Evolutionary conservation across 2,329 filamentous ascomycete species (phyloP).

Genomic region (Ascochyta fabae): DNA sequence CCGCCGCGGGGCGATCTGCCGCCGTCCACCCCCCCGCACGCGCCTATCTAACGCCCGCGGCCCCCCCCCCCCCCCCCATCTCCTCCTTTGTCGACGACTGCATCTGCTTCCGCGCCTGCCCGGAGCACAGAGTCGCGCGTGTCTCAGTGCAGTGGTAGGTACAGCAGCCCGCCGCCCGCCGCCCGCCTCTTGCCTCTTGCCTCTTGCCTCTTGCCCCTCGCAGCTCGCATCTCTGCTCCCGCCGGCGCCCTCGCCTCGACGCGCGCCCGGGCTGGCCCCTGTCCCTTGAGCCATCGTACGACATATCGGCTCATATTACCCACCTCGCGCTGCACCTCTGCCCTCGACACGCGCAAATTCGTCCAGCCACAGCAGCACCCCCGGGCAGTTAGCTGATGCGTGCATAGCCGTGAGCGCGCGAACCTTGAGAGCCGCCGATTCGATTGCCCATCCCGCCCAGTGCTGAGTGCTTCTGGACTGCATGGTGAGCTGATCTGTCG

Average conservation of each 20-base stretch:
- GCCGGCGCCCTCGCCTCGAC: background rate
- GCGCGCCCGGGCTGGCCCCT: background rate
- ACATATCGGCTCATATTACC: slow-evolving; percentile 10
- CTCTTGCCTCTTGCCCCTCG: background rate
- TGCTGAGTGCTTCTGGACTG: background rate
- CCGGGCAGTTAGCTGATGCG: slow-evolving; percentile 11
- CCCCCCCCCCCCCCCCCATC: background rate
- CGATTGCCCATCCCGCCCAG: background rate
- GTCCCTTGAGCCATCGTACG: slow-evolving; percentile 8
- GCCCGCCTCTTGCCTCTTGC: too few species aligned
- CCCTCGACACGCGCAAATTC: background rate
- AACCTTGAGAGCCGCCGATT: slow-evolving; percentile 5
- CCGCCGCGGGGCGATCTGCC: too few species aligned
- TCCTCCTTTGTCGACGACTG: slow-evolving; percentile 7
- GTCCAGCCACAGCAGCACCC: slow-evolving; percentile 2
- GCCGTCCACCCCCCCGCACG: too few species aligned
- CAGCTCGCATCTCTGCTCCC: background rate
- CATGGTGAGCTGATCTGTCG: slow-evolving; percentile 19
- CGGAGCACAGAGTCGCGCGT: background rate
- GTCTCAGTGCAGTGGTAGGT: slow-evolving; percentile 4
- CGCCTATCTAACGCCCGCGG: too few species aligned
- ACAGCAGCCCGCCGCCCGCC: background rate
- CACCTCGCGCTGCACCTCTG: slow-evolving; percentile 13
- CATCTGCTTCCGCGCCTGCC: background rate
- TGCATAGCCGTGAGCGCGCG: slow-evolving; percentile 10